Base-by-base conservation (phyloP, 257 asterid species). In the Eucommia ulmoides region DNA sequence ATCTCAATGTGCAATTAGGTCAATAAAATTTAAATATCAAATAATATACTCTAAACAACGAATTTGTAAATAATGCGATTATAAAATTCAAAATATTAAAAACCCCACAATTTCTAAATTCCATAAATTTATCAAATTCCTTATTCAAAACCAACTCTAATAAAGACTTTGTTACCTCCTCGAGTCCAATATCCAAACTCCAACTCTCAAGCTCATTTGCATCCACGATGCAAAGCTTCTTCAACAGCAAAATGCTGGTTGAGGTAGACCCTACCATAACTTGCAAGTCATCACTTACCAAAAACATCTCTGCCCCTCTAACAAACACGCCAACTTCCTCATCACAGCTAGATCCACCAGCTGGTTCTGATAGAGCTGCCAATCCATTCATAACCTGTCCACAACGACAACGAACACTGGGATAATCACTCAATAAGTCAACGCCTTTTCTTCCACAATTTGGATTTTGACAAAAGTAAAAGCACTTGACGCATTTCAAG, bases 391-490 rank as follows among this genome's bases (percentile, higher is more conserved):
- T 35, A 26, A 15, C 48, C 48, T 42, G 48, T 42, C 58, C 24
- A 20, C 48, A 53, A 23, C 19, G 46, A 44, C 49, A 53, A 33
- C 10, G 58, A 16, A 41, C 24, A 15, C 11, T 15, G 2, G 49
- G 35, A 53, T 20, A 23, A 17, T 53, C 49, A 35, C 58, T 53
- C 48, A 53, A 22, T 21, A 1, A 20, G 14, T 23, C 21, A 19
- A 11, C 22, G 20, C 49, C 49, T 35, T 35, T 8, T 19, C 11
- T 33, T 53, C 47, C 41, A 35, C 49, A 53, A 8, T 10, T 20
- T 19, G 8, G 9, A 53, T 53, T 53, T 17, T 22, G 33, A 38
- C 49, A 53, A 12, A 53, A 21, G 49, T 21, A 53, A 38, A 53
- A 35, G 22, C n/a, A 0, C 21, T 26, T 26, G 8, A 33, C 21